Evolutionary conservation across 331 rosid species (phyloP), one percentile per base, ranked within the genome.

Genomic region (Acacia pycnantha): DNA sequence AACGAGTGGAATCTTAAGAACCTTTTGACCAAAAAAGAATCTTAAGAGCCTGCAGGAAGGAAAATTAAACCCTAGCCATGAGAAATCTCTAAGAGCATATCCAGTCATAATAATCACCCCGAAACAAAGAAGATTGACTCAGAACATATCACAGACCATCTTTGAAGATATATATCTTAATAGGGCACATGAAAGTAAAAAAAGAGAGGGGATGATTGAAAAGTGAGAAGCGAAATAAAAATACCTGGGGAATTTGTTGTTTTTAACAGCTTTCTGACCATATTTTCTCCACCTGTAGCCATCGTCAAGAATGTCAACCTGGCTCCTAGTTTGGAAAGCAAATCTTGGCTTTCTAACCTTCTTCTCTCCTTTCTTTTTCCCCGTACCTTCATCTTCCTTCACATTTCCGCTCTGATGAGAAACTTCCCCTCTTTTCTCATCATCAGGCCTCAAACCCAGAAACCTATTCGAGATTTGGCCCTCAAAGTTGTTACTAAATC

Each of bases 251-350:
- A 95, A 95, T 78, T 88, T 95, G 90, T 93, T 95, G 90, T 91
- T 90, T 80, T 95, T 95, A 29, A 95, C 98, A 76, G 97, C 97
- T 58, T 95, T 95, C 76, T 95, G 98, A 58, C 98, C 98, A 81
- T 95, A 93, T 81, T 95, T 95, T 84, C 98, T 93, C 98, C 98
- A 95, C 18, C 97, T 76, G 82, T 95, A 95, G 10, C 97, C 98
- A 84, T 95, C 98, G 74, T 95, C 98, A 59, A 95, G 97, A 46
- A 95, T 91, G 68, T 93, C 98, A 85, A 95, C 97, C 59, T 91
- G 98, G 81, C 95, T 91, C 70, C 93, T 87, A 0, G 97, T 95
- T 85, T 95, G 97, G 51, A 95, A 95, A 48, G 98, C 97, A 79
- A 86, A 87, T 81, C 89, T 93, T 0, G 97, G 97, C 76, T 89